phyloP scores from a whole-genome alignment of 305 asterid species.

The Fraxinus baroniana region DNA sequence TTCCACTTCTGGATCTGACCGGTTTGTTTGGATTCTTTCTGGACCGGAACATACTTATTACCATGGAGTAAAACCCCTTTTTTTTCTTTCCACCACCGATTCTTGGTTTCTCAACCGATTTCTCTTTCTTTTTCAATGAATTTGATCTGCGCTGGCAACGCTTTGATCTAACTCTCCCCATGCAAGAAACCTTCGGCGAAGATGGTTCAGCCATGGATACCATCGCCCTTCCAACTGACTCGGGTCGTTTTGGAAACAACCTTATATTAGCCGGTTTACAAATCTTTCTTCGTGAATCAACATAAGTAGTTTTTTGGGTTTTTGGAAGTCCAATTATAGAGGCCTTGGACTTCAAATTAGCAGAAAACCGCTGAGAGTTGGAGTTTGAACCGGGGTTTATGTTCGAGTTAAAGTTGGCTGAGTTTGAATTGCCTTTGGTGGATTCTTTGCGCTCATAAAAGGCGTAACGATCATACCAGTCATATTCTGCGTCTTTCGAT shows the following conservation, averaged over 20 bases:
- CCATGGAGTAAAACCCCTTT: slow-evolving; percentile 44
- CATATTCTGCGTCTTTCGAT: slow-evolving; percentile 78
- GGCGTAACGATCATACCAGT: slow-evolving; percentile 80
- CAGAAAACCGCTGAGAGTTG: slow-evolving; percentile 51
- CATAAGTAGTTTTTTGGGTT: slow-evolving; percentile 52
- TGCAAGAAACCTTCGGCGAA: slow-evolving; percentile 89
- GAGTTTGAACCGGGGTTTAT: slow-evolving; percentile 36
- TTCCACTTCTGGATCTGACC: slow-evolving; percentile 30
- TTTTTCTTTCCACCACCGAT: slow-evolving; percentile 31
- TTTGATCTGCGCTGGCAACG: slow-evolving; percentile 57
- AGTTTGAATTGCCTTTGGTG: slow-evolving; percentile 47
- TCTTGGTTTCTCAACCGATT: slow-evolving; percentile 32
- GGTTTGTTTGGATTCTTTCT: slow-evolving; percentile 29
- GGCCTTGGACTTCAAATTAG: slow-evolving; percentile 42
- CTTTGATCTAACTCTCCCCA: slow-evolving; percentile 86
- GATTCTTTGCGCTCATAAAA: slow-evolving; percentile 74
- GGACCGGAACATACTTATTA: slow-evolving; percentile 51
- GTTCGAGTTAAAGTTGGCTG: slow-evolving; percentile 15
- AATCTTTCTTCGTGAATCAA: slow-evolving; percentile 45
- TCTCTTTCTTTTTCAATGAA: slow-evolving; percentile 38
- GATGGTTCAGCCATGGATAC: slow-evolving; percentile 58
- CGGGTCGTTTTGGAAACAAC: slow-evolving; percentile 60
- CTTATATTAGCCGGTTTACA: slow-evolving; percentile 43
- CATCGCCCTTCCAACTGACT: slow-evolving; percentile 39
- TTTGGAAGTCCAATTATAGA: slow-evolving; percentile 70